Evolutionary conservation across 257 asterid species (phyloP).

Genomic region (Mentha longifolia): DNA sequence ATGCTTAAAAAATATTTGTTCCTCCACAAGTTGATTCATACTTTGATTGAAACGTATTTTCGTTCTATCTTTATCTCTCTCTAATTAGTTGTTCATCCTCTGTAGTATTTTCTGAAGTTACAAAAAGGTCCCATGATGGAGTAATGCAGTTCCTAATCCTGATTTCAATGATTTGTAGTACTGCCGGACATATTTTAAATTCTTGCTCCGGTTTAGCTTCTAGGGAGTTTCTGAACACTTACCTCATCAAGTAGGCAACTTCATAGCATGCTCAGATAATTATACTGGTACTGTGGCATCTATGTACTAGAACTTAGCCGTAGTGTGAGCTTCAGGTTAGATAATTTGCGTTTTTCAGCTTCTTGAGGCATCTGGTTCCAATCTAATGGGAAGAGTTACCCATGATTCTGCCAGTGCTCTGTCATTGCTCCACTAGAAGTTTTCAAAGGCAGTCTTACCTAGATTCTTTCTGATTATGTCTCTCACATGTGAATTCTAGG

Average conservation of each 20-base stretch:
- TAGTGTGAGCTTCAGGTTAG: background rate
- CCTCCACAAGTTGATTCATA: conserved; percentile 5
- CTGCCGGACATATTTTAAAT: background rate
- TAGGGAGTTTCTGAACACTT: background rate
- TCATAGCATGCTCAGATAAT: too few relatives aligned
- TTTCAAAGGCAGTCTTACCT: background rate
- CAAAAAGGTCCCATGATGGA: conserved; percentile 2
- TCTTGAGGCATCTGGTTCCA: background rate
- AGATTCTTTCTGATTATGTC: background rate
- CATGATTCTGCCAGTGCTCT: background rate
- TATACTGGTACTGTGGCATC: conserved; percentile 11
- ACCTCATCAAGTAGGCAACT: conserved; percentile 12
- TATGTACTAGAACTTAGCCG: background rate
- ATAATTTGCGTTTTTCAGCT: background rate
- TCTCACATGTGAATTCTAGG: background rate
- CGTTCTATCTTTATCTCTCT: background rate
- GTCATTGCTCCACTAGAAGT: background rate
- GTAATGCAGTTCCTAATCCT: conserved; percentile 5
- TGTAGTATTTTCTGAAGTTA: background rate
- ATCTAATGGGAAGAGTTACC: background rate
- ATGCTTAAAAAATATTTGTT: background rate
- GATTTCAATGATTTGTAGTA: background rate
- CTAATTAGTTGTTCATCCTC: background rate
- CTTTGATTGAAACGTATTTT: conserved; percentile 8
- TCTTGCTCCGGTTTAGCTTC: conserved; percentile 5